Conservation (phyloP, 768 basidiomycete species). For the Termitomyces sp. region DNA sequence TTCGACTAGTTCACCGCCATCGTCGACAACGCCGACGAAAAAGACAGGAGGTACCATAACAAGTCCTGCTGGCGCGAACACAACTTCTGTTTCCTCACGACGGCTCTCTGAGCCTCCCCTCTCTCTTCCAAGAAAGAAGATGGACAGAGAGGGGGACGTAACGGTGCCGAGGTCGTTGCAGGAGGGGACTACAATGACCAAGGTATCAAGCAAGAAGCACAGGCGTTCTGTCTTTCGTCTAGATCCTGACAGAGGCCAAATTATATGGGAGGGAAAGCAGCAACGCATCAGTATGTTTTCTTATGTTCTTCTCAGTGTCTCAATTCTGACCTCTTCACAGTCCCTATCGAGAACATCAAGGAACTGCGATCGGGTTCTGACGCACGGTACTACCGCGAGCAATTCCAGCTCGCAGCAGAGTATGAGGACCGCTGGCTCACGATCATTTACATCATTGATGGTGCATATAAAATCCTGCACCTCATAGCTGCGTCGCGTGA, state of each 20-base stretch:
- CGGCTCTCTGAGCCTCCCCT: conserved; percentile 2
- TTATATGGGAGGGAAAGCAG: conserved; percentile 73
- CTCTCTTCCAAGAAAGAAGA: conserved; percentile 9
- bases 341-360: conserved; percentile 84
- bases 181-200: conserved; percentile 70
- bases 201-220: conserved; percentile 74
- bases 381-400: conserved; percentile 69
- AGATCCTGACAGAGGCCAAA: conserved; percentile 76
- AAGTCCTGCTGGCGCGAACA: background rate
- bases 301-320: conserved; percentile 27
- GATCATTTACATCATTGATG: conserved; percentile 76
- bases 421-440: conserved; percentile 82
- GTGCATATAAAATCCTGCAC: conserved; percentile 81
- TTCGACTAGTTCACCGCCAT: background rate
- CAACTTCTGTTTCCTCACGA: background rate
- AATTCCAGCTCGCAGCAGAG: conserved; percentile 61
- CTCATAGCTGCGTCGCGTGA: conserved; percentile 65
- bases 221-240: conserved; percentile 67
- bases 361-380: conserved; percentile 79
- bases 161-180: conserved; percentile 54
- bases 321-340: conserved; percentile 29
- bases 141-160: conserved; percentile 18
- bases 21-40: background rate
- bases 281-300: conserved; percentile 56
- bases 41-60: background rate